phyloP scores from a whole-genome alignment of 768 basidiomycete species.

The Cystobasidium ongulense region DNA sequence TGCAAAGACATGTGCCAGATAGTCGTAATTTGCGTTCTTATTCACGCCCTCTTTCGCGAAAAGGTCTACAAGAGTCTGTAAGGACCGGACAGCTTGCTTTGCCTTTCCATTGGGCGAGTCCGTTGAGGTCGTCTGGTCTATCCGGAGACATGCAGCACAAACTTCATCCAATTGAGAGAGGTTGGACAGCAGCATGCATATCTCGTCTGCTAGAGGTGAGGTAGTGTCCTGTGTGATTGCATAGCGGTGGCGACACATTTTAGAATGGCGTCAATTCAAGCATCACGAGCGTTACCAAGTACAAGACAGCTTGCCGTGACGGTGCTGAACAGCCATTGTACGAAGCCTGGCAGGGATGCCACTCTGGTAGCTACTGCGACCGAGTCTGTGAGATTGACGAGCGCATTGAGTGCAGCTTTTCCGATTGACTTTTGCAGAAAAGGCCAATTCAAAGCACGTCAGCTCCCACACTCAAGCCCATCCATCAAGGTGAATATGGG shows the following conservation, averaged over 20 bases:
- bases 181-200: constrained; percentile 35
- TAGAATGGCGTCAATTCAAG: neutral
- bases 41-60: constrained; percentile 27
- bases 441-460: no score
- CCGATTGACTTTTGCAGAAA: neutral
- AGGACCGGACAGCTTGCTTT: constrained; percentile 8
- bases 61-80: constrained; percentile 13
- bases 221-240: neutral
- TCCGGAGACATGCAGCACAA: constrained; percentile 12
- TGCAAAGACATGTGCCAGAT: constrained; percentile 28
- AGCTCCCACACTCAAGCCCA: neutral
- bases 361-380: neutral
- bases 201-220: constrained; percentile 22
- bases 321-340: neutral
- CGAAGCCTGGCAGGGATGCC: neutral
- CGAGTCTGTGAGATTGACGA: constrained; percentile 31
- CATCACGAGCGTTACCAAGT: neutral
- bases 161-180: constrained; percentile 29
- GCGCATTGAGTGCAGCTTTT: constrained; percentile 22
- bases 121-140: neutral
- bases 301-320: constrained; percentile 1
- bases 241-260: neutral
- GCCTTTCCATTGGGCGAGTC: neutral
- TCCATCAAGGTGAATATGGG: neutral
- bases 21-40: constrained; percentile 30